Conservation (phyloP, 805 yeast species). For the Hanseniaspora taiwanica region DNA sequence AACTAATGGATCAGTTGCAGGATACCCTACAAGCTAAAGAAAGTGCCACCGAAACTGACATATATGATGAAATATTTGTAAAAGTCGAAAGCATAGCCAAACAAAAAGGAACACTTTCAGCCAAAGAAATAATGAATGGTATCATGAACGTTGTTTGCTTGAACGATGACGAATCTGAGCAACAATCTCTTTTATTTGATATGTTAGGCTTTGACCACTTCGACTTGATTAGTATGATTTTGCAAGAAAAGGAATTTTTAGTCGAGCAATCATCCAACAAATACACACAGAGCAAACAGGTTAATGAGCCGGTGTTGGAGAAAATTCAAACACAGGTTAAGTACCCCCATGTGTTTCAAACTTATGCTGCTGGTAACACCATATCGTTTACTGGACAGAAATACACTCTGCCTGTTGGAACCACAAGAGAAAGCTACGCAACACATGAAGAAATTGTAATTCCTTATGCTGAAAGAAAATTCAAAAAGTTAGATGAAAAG, state of each 20-base stretch:
- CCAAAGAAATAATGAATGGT: constrained; percentile 21
- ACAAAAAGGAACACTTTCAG: constrained; percentile 24
- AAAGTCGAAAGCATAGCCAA: constrained; percentile 22
- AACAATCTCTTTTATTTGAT: constrained; percentile 67
- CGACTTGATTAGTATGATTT: constrained; percentile 56
- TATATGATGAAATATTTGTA: constrained; percentile 11
- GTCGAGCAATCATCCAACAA: constrained; percentile 12
- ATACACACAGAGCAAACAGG: constrained; percentile 11
- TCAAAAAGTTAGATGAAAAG: constrained; percentile 26
- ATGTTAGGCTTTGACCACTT: constrained; percentile 77
- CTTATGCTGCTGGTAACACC: constrained; percentile 52
- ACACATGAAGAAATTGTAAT: constrained; percentile 70
- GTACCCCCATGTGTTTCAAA: constrained; percentile 81
- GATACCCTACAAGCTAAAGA: constrained; percentile 9
- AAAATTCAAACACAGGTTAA: constrained; percentile 43
- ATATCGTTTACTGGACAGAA: constrained; percentile 73
- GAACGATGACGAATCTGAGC: constrained; percentile 34
- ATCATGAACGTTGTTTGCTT: constrained; percentile 10
- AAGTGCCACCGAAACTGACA: constrained; percentile 6
- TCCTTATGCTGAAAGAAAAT: constrained; percentile 49
- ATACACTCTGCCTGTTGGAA: constrained; percentile 68
- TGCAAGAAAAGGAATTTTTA: constrained; percentile 32
- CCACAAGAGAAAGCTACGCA: constrained; percentile 48
- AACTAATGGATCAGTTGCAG: constrained; percentile 8
- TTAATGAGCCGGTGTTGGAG: constrained; percentile 32